Evolutionary conservation across 2,329 filamentous ascomycete species (phyloP).

Genomic region (Sclerotinia spermophila): DNA sequence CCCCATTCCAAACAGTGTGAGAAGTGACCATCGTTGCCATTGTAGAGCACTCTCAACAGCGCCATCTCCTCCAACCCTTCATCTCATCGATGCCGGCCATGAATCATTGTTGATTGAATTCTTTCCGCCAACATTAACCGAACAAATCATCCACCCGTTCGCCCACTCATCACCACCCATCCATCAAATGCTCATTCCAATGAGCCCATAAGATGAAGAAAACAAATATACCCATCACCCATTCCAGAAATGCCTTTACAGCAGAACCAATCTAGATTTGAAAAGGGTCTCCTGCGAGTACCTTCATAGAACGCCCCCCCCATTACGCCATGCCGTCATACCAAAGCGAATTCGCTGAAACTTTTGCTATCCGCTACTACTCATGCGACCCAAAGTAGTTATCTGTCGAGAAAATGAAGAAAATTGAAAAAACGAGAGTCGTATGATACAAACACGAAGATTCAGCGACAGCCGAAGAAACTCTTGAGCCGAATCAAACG

Average conservation of each 20-base stretch:
- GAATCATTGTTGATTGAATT: conserved; percentile 14
- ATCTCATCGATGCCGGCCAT: conserved; percentile 17
- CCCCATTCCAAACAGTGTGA: conserved; percentile 29
- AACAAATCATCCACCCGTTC: conserved; percentile 6
- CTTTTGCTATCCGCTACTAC: conserved; percentile 35
- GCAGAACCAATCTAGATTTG: conserved; percentile 30
- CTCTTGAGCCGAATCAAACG: conserved; percentile 25
- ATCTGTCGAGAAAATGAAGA: conserved; percentile 25
- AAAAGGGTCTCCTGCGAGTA: conserved; percentile 31
- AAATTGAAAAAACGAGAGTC: conserved; percentile 32
- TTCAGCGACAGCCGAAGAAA: conserved; percentile 24
- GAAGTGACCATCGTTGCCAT: conserved; percentile 31
- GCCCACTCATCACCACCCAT: conserved; percentile 21
- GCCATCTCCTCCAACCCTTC: conserved; percentile 23
- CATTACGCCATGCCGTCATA: conserved; percentile 34
- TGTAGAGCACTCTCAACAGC: conserved; percentile 22
- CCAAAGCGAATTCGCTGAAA: conserved; percentile 36
- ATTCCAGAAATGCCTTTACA: conserved; percentile 34
- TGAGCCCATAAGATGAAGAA: conserved; percentile 25
- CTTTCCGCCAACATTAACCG: conserved; percentile 23
- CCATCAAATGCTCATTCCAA: conserved; percentile 25
- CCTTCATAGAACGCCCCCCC: conserved; percentile 30
- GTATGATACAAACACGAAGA: conserved; percentile 38
- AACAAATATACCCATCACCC: conserved; percentile 31
- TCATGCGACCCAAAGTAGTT: conserved; percentile 31